These are phyloP conservation scores for Aspergillus baeticus DNA, from an alignment of 495 filamentous ascomycete species.

Conservation along the genomic window DNA sequence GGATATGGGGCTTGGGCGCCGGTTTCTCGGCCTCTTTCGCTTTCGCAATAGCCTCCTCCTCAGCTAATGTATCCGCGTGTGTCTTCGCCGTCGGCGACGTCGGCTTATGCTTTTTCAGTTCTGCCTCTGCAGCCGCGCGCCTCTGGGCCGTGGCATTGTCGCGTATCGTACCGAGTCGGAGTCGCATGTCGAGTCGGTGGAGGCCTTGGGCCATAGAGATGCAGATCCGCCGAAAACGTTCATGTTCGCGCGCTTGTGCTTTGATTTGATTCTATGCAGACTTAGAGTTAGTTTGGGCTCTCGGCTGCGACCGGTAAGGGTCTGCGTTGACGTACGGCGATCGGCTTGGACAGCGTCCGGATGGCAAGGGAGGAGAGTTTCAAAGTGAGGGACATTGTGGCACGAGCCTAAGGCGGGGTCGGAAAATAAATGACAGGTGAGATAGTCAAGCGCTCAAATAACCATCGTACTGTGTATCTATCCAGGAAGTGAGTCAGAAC, in stretches of 20 bases:
- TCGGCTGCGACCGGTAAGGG: conserved; percentile 30
- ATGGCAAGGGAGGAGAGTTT: conserved; percentile 69
- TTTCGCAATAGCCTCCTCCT: conserved; percentile 51
- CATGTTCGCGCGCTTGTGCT: conserved; percentile 90
- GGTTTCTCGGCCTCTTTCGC: conserved; percentile 50
- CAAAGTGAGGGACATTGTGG: conserved; percentile 55
- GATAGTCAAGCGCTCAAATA: neutral
- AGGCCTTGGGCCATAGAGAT: conserved; percentile 78
- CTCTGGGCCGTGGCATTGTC: conserved; percentile 64
- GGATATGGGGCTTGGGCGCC: conserved; percentile 50
- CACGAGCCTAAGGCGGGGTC: neutral
- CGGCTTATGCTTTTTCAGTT: conserved; percentile 57
- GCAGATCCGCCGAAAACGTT: conserved; percentile 75
- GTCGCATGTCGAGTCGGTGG: conserved; percentile 91
- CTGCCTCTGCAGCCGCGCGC: conserved; percentile 49
- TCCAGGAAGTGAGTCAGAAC: neutral
- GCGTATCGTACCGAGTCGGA: conserved; percentile 80
- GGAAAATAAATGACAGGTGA: neutral
- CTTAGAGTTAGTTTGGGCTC: conserved; percentile 35
- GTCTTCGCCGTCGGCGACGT: conserved; percentile 79
- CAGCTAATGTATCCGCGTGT: conserved; percentile 65
- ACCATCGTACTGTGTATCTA: neutral
- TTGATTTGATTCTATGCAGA: conserved; percentile 81
- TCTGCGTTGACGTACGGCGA: conserved; percentile 54
- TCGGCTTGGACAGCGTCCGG: conserved; percentile 69